Percentiles rank a stretch among this genome's conserved stretches.
Conservation (phyloP, 768 basidiomycete species). For the Leucocoprinus leucothites region DNA sequence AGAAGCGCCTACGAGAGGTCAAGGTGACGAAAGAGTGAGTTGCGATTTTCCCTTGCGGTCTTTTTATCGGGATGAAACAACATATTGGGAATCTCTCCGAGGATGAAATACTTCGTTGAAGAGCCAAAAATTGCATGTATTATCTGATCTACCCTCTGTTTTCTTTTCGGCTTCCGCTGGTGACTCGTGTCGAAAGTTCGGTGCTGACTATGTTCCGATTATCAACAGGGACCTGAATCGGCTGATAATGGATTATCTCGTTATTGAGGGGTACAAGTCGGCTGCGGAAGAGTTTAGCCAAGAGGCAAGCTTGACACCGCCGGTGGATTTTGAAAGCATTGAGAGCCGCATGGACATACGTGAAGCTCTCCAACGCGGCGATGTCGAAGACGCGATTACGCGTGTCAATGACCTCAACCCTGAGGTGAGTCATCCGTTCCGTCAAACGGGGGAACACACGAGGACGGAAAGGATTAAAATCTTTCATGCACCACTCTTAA, state of each 20-base stretch:
- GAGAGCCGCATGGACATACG: slow-evolving; percentile 93
- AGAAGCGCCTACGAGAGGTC: slow-evolving; percentile 76
- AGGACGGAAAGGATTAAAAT: slow-evolving; percentile 71
- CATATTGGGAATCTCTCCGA: slow-evolving; percentile 99
- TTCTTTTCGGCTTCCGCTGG: slow-evolving; percentile 21
- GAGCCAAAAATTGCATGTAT: slow-evolving; percentile 79
- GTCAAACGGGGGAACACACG: slow-evolving; percentile 16
- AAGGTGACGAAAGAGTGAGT: slow-evolving; percentile 89
- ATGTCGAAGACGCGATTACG: slow-evolving; percentile 94
- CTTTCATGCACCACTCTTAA: slow-evolving; percentile 99
- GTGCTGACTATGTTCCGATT: slow-evolving; percentile 18
- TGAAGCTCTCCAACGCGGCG: slow-evolving; percentile 89
- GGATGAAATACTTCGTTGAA: slow-evolving; percentile 46
- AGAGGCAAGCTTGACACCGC: slow-evolving; percentile 74
- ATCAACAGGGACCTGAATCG: slow-evolving; percentile 82
- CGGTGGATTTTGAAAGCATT: slow-evolving; percentile 89
- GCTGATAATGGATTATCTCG: slow-evolving; percentile 95
- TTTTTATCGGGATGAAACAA: slow-evolving; percentile 55
- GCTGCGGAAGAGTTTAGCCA: slow-evolving; percentile 94
- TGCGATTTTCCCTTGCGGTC: slow-evolving; percentile 14
- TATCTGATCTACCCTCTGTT: slow-evolving; percentile 60
- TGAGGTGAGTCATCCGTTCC: slow-evolving; percentile 64
- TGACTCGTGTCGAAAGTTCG: slow-evolving; percentile 13
- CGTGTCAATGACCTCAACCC: slow-evolving; percentile 94
- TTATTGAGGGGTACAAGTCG: slow-evolving; percentile 95